Base-by-base conservation (phyloP, 164 flowering plant genomes). In the Magnolia sinica region DNA sequence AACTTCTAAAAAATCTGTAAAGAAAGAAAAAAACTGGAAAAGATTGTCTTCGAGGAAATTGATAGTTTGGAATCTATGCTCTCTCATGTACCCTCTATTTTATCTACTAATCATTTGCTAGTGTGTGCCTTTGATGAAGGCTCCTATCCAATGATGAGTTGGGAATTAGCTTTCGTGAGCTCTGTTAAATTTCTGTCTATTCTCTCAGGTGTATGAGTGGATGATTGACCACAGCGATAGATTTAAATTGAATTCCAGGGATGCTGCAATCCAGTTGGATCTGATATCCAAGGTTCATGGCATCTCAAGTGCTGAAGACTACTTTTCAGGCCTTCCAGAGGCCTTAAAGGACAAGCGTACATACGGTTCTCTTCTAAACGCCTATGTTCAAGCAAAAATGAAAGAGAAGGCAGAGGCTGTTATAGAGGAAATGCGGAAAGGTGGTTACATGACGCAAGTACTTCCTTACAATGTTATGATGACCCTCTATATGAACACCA, bases 391-490 rank as follows among this genome's bases (percentile, higher is more conserved):
- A 50, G 86, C 91, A 51, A 89, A 70, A 77, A 79, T 82, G 88
- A 88, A 71, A 82, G 92, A 91, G 55, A 85, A 95, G 78, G 86
- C 86, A 24, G 86, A 83, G 73, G 51, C 76, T 67, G 50, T 79
- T 45, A 19, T 83, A 16, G 77, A 79, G 16, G 63, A 82, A 76
- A 90, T 93, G 93, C 88, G 85, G 79, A 77, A 75, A 11, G 83
- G 84, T 82, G 92, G 95, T 10, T 87, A 86, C 77, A 85, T 86
- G 23, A 70, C 6, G 14, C 81, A 87, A 9, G 19, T 93, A 52
- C 96, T 93, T 81, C 88, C 98, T 24, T 92, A 71, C 75, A 95
- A 92, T 81, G 97, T 91, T 78, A 92, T 93, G 91, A 93, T 95
- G 98, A 95, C 95, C 68, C 91, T 96, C 45, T 96, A 93, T 77